Conservation (phyloP, 2,329 filamentous ascomycete species). For the Mollisia scopiformis region DNA sequence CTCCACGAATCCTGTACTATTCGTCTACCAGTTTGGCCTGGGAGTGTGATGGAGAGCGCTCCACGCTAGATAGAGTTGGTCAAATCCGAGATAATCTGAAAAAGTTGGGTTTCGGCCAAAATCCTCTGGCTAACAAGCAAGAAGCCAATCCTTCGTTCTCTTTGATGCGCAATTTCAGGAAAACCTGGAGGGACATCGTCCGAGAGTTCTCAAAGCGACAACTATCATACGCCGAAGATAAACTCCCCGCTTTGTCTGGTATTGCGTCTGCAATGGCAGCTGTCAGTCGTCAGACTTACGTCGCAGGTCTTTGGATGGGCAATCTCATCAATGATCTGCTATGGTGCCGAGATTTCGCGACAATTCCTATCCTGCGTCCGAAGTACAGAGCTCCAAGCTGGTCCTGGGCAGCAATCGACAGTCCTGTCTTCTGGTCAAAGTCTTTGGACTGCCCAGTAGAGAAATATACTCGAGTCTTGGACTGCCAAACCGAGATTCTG, state of each 20-base stretch:
- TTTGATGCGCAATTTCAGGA: not conserved
- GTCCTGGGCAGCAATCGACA: constrained; percentile 10
- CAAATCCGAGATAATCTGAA: constrained; percentile 1
- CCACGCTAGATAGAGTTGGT: constrained; percentile 6
- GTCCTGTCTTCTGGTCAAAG: constrained; percentile 8
- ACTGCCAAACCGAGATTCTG: not conserved
- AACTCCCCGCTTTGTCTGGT: constrained; percentile 11
- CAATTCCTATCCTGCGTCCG: not conserved
- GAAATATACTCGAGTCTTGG: not conserved
- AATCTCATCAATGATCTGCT: constrained; percentile 8
- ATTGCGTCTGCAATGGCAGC: constrained; percentile 3
- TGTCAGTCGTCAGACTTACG: constrained; percentile 1
- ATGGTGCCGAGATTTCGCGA: constrained; percentile 11
- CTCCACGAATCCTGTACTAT: constrained; percentile 4
- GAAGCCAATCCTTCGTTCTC: not conserved
- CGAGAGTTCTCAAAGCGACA: constrained; percentile 11
- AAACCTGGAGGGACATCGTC: constrained; percentile 7
- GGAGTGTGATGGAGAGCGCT: constrained; percentile 10
- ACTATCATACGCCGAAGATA: constrained; percentile 2
- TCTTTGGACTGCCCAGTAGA: not conserved
- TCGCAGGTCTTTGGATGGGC: constrained; percentile 10
- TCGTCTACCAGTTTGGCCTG: constrained; percentile 1
- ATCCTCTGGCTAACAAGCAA: not conserved
- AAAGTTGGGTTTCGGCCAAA: not conserved
- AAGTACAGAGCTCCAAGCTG: constrained; percentile 11